Evolutionary conservation across 2,329 filamentous ascomycete species (phyloP), one percentile per base, ranked within the genome.

Genomic region (Bipolaris zeicola): DNA sequence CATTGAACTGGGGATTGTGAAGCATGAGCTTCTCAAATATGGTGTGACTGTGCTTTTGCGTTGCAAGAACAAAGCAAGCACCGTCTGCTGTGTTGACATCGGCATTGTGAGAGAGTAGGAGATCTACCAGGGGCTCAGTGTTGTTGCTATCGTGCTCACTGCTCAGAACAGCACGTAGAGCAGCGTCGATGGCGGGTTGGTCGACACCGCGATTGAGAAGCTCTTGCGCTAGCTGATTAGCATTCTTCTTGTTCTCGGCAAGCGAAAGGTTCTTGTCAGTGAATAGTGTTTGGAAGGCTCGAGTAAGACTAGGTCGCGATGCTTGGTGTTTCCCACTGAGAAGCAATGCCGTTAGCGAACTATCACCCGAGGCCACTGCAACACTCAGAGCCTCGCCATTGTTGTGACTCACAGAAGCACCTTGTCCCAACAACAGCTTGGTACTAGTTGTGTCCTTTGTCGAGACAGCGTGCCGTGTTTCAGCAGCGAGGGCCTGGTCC

Each of bases 341-440:
- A 20, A 89, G 76, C 44, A 79, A 75, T 45, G 72, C 74, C 2
- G 85, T 81, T 60, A 87, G 79, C 11, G 77, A 74, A 5, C 77
- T 68, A 46, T 85, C 80, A 6, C 81, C 84, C 41, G 78, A 80
- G 1, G 80, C 80, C 1, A 85, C 82, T 1, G 85, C 85, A 47
- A 80, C 74, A 50, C 81, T 80, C 6, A 89, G 69, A 1, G 83
- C 81, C 64, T 84, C 77, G 6, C 86, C 86, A 46, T 81, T 70
- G 36, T 82, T 79, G 63, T 80, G 78, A 61, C 86, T 81, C 55
- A 84, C 77, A 60, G 70, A 70, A 56, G 70, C 72, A 59, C 71
- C 72, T 43, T 73, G 58, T 18, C 64, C 58, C 31, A 75, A 57
- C 5, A 76, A 66, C 43, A 75, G 54, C 38, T 64, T 60, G 1